Evolutionary conservation across 2,329 filamentous ascomycete species (phyloP).

Genomic region (Cytospora chrysosperma): DNA sequence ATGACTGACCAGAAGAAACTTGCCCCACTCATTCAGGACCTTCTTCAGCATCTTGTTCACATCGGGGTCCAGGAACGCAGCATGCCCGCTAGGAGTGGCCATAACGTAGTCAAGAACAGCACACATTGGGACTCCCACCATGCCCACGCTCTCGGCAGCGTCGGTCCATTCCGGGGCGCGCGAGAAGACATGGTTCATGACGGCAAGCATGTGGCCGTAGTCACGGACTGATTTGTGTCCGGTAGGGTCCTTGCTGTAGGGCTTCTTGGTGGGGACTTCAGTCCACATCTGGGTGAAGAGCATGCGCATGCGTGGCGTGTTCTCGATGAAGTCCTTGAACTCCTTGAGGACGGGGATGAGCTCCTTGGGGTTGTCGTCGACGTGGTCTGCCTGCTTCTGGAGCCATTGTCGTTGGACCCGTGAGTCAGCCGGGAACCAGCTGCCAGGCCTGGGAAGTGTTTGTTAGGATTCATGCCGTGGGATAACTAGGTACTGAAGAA

Average conservation of each 20-base stretch:
- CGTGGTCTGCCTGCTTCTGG: slow-evolving; percentile 52
- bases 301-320: slow-evolving; percentile 63
- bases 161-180: slow-evolving; percentile 54
- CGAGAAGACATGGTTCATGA: slow-evolving; percentile 61
- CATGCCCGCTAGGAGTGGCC: slow-evolving; percentile 53
- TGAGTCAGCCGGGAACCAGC: slow-evolving; percentile 65
- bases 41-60: slow-evolving; percentile 55
- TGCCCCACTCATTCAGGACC: slow-evolving; percentile 57
- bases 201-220: slow-evolving; percentile 64
- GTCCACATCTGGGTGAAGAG: slow-evolving; percentile 67
- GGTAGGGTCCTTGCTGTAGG: slow-evolving; percentile 61
- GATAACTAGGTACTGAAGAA: neutral
- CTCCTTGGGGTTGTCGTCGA: slow-evolving; percentile 49
- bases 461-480: neutral
- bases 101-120: slow-evolving; percentile 57
- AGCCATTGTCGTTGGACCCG: slow-evolving; percentile 64
- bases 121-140: slow-evolving; percentile 55
- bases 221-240: slow-evolving; percentile 63
- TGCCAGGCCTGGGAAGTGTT: slow-evolving; percentile 44
- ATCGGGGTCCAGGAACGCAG: slow-evolving; percentile 54
- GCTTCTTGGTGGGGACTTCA: slow-evolving; percentile 60
- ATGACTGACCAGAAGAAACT: slow-evolving; percentile 45
- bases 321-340: slow-evolving; percentile 66
- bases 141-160: slow-evolving; percentile 48
- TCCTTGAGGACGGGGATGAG: slow-evolving; percentile 62